These are phyloP conservation scores for Tylopilus felleus DNA, from an alignment of 768 basidiomycete genomes.

Conservation along the genomic window DNA sequence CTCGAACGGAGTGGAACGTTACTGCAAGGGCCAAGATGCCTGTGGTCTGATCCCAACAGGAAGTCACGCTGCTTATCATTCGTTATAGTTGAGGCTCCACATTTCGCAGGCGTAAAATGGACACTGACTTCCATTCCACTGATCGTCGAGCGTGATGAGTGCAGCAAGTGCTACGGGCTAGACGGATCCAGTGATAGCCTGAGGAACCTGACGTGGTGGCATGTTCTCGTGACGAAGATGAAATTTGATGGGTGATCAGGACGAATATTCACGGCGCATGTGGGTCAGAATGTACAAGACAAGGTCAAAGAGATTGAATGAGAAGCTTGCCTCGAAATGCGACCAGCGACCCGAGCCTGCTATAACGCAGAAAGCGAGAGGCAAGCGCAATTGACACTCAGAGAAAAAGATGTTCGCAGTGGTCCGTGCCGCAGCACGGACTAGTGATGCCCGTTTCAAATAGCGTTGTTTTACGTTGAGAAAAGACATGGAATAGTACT, in stretches of 20 bases:
- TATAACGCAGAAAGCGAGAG: background rate
- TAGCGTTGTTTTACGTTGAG: background rate
- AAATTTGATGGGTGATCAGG: background rate
- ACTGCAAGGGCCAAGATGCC: background rate
- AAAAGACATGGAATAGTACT: constrained; percentile 4
- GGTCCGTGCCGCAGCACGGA: background rate
- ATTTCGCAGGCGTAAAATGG: background rate
- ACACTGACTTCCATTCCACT: constrained; percentile 2
- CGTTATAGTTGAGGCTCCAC: background rate
- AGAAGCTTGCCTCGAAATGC: background rate
- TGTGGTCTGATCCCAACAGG: background rate
- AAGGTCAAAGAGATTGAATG: background rate
- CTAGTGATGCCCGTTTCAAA: background rate
- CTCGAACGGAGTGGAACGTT: background rate
- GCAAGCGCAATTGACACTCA: background rate
- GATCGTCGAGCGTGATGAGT: background rate
- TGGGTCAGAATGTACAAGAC: background rate
- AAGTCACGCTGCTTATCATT: background rate
- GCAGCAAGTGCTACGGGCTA: background rate
- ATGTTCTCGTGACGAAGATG: background rate
- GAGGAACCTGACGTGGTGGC: background rate
- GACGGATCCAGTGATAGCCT: background rate
- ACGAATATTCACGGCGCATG: background rate
- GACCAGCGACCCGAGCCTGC: background rate
- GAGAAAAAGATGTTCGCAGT: background rate